These are phyloP conservation scores for Piper longum DNA, from an alignment of 164 flowering plant genomes.

Conservation along the genomic window DNA sequence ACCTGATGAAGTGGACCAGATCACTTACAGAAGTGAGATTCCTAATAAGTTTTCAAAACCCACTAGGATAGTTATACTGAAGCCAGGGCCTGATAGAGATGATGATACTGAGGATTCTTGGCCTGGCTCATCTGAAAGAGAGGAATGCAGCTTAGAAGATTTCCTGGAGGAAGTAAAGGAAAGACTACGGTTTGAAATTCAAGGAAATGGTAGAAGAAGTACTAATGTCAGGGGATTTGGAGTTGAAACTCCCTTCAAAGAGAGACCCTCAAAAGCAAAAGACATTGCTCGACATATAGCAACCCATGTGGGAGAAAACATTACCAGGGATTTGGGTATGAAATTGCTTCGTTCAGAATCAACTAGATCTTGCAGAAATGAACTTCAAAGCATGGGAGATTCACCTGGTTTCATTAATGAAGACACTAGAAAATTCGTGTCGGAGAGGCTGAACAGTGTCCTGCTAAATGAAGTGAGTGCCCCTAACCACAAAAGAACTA, in stretches of 20 bases:
- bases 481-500: slow-evolving; percentile 11
- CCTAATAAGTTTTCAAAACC: slow-evolving; percentile 28
- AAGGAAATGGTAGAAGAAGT: slow-evolving; percentile 38
- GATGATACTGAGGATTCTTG: slow-evolving; percentile 37
- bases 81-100: slow-evolving; percentile 68
- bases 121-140: slow-evolving; percentile 41
- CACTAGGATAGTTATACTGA: slow-evolving; percentile 69
- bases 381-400: slow-evolving; percentile 33
- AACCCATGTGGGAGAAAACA: slow-evolving; percentile 53
- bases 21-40: slow-evolving; percentile 7
- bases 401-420: slow-evolving; percentile 58
- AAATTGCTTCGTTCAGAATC: slow-evolving; percentile 64
- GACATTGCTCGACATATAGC: slow-evolving; percentile 48
- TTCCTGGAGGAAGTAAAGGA: slow-evolving; percentile 89
- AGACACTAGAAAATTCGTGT: slow-evolving; percentile 54
- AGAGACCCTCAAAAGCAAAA: slow-evolving; percentile 45
- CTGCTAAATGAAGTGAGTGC: slow-evolving; percentile 28
- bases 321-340: slow-evolving; percentile 38
- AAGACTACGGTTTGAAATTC: slow-evolving; percentile 56
- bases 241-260: slow-evolving; percentile 57
- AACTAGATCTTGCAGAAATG: slow-evolving; percentile 61
- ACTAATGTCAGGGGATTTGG: slow-evolving; percentile 47
- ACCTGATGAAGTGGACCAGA: slow-evolving; percentile 23
- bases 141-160: slow-evolving; percentile 55
- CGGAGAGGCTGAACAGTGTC: slow-evolving; percentile 65